Base-by-base conservation (phyloP, 1,284 basidiomycete genomes). In the Trametes pubescens region DNA sequence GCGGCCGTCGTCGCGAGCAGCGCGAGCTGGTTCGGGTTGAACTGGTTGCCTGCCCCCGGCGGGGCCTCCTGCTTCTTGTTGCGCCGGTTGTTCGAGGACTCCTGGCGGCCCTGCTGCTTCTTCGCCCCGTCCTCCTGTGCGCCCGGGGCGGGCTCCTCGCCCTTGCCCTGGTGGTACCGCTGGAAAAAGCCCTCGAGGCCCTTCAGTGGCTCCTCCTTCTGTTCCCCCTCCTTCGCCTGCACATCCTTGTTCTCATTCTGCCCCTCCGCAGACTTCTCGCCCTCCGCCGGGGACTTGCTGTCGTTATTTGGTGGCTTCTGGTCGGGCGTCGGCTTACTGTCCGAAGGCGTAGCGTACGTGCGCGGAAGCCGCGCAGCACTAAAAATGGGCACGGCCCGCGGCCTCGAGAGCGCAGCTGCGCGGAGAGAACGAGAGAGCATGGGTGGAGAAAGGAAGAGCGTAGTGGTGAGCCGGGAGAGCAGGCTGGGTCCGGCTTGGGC, bases 141-240 rank as follows among this genome's bases (percentile, higher is more conserved):
- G 51, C 64, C 55, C 5, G 65, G 47, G 13, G 48, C 43, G n/a
- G 57, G 69, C 60, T 77, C 71, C 63, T 80, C 76, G 66, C 71
- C 75, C 70, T 65, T 77, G 69, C 86, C 80, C 72, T 89, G 84
- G 67, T 89, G 86, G 68, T 90, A 88, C 62, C 87, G 88, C 74
- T 89, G 85, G 79, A 93, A 93, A 74, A 93, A 93, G 37, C 91
- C 91, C 69, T 93, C 90, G 16, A 93, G 81, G 46, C 81, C 86
- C 70, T 86, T 90, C 61, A 81, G 74, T 24, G 80, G 72, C 32
- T 76, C 74, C 60, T 77, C 69, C 65, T 70, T 70, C 58, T 70
- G 65, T 56, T 77, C 75, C 48, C 74, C 72, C 38, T 76, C 71
- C 65, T 81, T 81, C 64, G 78, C 79, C 73, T 84, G 79, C 61